A percentile compares a stretch with the other conserved stretches of the same genome.
phyloP scores from a whole-genome alignment of 2,329 filamentous ascomycete species.

The Venturia nashicola region DNA sequence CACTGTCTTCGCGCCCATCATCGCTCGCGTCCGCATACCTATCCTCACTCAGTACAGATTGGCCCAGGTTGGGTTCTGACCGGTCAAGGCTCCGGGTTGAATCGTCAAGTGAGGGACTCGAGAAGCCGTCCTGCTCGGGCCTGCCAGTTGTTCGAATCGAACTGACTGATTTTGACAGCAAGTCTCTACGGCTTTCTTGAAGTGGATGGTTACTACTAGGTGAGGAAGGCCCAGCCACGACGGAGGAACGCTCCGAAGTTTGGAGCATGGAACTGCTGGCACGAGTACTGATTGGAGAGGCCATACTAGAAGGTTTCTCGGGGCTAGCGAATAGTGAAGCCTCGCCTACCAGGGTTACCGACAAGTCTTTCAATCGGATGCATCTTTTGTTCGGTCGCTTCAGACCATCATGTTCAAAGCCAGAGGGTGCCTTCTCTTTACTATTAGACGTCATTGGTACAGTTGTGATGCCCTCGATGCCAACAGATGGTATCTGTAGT shows the following conservation, averaged over 20 bases:
- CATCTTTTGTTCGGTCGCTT: slow-evolving; percentile 3
- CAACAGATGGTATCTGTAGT: slow-evolving; percentile 8
- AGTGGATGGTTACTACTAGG: not conserved
- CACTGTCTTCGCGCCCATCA: slow-evolving; percentile 18
- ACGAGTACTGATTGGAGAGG: not conserved
- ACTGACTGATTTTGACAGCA: not conserved
- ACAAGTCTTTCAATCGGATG: not conserved
- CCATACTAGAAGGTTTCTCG: not conserved
- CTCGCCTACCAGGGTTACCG: slow-evolving; percentile 5
- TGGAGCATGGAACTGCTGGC: not conserved
- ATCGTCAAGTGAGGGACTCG: not conserved
- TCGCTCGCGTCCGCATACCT: slow-evolving; percentile 29
- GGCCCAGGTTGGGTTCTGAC: not conserved
- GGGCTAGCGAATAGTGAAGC: slow-evolving; percentile 1
- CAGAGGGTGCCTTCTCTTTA: not conserved
- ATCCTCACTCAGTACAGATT: slow-evolving; percentile 22
- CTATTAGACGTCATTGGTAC: not conserved
- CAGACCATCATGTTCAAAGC: not conserved
- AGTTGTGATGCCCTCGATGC: slow-evolving; percentile 11
- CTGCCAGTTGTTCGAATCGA: not conserved
- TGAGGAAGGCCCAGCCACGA: not conserved
- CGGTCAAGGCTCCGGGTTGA: not conserved
- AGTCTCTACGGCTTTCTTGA: not conserved
- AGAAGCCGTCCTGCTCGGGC: not conserved
- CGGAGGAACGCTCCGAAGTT: not conserved